Percentiles rank a stretch among this genome's conserved stretches.
Conservation (phyloP, 192 early-diverging fungal species). For the Haplosporangium gracile region DNA sequence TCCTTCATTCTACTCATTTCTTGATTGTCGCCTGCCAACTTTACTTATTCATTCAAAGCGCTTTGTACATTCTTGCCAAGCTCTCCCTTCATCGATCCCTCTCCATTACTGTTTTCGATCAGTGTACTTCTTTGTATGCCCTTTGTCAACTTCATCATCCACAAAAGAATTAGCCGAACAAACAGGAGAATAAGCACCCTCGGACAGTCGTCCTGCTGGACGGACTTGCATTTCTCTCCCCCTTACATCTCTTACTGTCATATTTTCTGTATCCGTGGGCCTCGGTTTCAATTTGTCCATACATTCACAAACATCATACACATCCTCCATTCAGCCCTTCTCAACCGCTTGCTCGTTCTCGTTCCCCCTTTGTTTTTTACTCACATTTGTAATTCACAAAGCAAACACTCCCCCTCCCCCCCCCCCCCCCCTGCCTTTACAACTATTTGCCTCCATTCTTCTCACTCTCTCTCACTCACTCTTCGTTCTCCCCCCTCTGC, state of each 20-base stretch:
- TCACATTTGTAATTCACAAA: background rate
- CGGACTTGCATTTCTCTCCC: background rate
- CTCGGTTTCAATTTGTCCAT: background rate
- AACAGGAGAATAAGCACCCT: background rate
- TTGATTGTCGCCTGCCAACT: background rate
- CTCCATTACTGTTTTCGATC: background rate
- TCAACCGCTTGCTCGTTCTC: background rate
- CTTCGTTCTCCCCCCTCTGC: background rate
- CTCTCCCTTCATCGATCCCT: background rate
- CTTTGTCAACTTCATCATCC: background rate
- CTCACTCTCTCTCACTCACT: background rate
- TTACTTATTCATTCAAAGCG: background rate
- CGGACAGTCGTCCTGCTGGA: background rate
- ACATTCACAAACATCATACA: background rate
- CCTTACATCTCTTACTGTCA: background rate
- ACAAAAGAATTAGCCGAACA: slow-evolving; percentile 12
- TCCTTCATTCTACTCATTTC: background rate
- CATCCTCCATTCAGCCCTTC: too few relatives aligned
- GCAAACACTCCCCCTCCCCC: too few relatives aligned
- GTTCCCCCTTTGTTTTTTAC: background rate
- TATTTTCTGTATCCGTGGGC: background rate
- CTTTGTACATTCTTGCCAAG: background rate
- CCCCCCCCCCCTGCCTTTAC: background rate
- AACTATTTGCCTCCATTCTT: background rate
- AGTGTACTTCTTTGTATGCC: too few relatives aligned